A percentile compares a stretch with the other conserved stretches of the same genome.
These are phyloP conservation scores for Phytophthora crassamura DNA, from an alignment of 352 stramenopile genomes.

Conservation along the genomic window DNA sequence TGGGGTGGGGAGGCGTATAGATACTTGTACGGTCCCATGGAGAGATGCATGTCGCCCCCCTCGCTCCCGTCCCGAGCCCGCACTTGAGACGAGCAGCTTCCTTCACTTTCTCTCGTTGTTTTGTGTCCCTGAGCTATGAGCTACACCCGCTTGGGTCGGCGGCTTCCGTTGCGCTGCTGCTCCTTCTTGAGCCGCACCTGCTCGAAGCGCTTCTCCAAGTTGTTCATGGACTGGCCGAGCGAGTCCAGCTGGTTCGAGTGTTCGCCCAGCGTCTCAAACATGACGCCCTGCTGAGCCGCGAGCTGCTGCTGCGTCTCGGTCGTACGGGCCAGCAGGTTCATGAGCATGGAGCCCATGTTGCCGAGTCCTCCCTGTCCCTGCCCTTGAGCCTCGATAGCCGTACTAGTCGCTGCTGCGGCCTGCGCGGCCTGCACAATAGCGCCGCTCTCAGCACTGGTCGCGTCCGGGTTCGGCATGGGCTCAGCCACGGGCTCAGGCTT, in stretches of 20 bases:
- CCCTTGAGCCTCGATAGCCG: slow-evolving; percentile 68
- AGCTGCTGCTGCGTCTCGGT: slow-evolving; percentile 90
- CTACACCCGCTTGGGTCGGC: slow-evolving; percentile 40
- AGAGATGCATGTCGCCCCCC: slow-evolving; percentile 33
- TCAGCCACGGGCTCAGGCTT: slow-evolving; percentile 41
- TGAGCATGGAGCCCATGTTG: slow-evolving; percentile 91
- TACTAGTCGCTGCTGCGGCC: slow-evolving; percentile 49
- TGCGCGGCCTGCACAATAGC: slow-evolving; percentile 53
- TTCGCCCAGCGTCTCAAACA: slow-evolving; percentile 88
- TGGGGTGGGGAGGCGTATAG: slow-evolving; percentile 33
- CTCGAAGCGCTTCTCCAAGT: slow-evolving; percentile 80
- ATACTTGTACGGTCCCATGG: slow-evolving; percentile 46
- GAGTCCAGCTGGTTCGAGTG: slow-evolving; percentile 84
- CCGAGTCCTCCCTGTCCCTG: slow-evolving; percentile 68
- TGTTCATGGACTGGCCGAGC: slow-evolving; percentile 76
- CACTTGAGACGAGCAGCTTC: slow-evolving; percentile 26
- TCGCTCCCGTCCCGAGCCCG: slow-evolving; percentile 22
- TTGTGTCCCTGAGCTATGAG: background rate
- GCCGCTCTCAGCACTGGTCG: slow-evolving; percentile 35
- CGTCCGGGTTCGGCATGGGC: slow-evolving; percentile 18
- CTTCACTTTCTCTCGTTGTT: slow-evolving; percentile 20
- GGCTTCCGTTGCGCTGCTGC: slow-evolving; percentile 34
- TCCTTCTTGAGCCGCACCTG: slow-evolving; percentile 79
- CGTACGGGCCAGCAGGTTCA: slow-evolving; percentile 85
- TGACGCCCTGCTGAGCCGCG: slow-evolving; percentile 83